Conservation (phyloP, 1,139 yeast genomes). For the Pichia sp. region DNA sequence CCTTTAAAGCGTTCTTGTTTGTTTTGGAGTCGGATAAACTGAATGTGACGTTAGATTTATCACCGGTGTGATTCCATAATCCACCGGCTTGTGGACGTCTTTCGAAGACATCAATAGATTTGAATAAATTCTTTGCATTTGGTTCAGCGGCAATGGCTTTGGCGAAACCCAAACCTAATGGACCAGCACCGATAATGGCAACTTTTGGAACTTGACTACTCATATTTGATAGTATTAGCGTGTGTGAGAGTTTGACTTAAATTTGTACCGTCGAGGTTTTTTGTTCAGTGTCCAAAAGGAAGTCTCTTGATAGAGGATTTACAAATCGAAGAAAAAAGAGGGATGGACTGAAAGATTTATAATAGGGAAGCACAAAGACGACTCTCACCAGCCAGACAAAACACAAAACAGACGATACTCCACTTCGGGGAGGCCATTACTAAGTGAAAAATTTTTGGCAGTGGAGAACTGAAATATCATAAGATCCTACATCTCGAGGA, state of each 20-base stretch:
- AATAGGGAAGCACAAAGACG: too few species aligned
- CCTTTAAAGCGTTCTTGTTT: slow-evolving; percentile 26
- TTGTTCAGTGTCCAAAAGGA: too few species aligned
- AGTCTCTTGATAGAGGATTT: too few species aligned
- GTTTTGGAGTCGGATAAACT: slow-evolving; percentile 13
- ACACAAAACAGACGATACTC: too few species aligned
- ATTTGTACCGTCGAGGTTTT: too few species aligned
- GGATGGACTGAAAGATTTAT: too few species aligned
- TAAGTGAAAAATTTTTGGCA: not conserved
- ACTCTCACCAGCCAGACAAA: too few species aligned
- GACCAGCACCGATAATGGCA: slow-evolving; percentile 54
- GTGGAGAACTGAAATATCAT: not conserved
- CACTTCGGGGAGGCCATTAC: not conserved
- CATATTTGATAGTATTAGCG: not conserved
- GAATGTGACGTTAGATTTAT: slow-evolving; percentile 27
- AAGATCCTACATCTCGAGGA: not conserved
- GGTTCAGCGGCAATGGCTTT: slow-evolving; percentile 46
- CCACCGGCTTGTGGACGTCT: slow-evolving; percentile 45
- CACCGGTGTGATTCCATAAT: slow-evolving; percentile 42
- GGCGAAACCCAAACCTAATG: slow-evolving; percentile 49
- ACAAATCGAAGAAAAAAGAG: too few species aligned
- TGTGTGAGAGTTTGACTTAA: too few species aligned
- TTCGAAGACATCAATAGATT: slow-evolving; percentile 43
- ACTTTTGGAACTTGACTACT: slow-evolving; percentile 21
- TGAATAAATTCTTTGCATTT: slow-evolving; percentile 28